Evolutionary conservation across 2,329 filamentous ascomycete species (phyloP).

Genomic region (Dryadomyces quercivorus): DNA sequence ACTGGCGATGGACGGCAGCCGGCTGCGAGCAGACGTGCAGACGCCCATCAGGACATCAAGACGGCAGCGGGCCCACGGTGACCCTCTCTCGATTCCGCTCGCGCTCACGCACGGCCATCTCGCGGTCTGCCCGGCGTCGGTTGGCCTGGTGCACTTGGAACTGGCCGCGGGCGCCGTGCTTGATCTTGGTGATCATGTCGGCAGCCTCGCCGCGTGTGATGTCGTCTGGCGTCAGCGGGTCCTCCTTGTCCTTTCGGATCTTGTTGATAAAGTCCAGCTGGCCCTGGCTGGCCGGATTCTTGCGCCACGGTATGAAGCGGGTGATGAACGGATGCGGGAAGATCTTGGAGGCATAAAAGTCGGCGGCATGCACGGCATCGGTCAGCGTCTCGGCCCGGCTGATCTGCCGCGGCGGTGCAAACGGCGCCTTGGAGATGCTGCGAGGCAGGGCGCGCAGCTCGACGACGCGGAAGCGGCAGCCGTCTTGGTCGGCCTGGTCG

Average conservation of each 20-base stretch:
- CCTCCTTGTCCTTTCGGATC: constrained; percentile 35
- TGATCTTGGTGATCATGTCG: constrained; percentile 89
- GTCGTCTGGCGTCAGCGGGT: constrained; percentile 39
- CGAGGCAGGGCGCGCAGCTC: constrained; percentile 36
- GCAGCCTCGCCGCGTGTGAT: constrained; percentile 69
- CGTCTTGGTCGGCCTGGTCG: constrained; percentile 11
- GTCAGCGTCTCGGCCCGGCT: constrained; percentile 53
- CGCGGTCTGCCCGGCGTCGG: constrained; percentile 35
- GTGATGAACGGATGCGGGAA: constrained; percentile 59
- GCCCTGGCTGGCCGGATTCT: constrained; percentile 45
- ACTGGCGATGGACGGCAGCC: neutral
- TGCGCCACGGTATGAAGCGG: constrained; percentile 58
- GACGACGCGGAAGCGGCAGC: constrained; percentile 27
- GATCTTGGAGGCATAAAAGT: constrained; percentile 59
- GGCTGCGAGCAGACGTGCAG: neutral
- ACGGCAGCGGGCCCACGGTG: constrained; percentile 34
- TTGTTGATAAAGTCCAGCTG: constrained; percentile 63
- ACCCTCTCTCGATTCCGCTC: constrained; percentile 41
- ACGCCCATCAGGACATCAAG: neutral
- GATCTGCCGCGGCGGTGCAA: constrained; percentile 55
- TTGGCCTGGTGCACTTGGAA: constrained; percentile 41
- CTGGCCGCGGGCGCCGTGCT: constrained; percentile 62
- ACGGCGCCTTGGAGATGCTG: constrained; percentile 40
- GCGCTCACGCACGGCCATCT: constrained; percentile 25
- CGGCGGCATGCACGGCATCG: constrained; percentile 71